Evolutionary conservation across 306 rosid genomes (phyloP), one percentile per base, ranked within the genome.

Genomic region (Cyclanthera cordifolia): DNA sequence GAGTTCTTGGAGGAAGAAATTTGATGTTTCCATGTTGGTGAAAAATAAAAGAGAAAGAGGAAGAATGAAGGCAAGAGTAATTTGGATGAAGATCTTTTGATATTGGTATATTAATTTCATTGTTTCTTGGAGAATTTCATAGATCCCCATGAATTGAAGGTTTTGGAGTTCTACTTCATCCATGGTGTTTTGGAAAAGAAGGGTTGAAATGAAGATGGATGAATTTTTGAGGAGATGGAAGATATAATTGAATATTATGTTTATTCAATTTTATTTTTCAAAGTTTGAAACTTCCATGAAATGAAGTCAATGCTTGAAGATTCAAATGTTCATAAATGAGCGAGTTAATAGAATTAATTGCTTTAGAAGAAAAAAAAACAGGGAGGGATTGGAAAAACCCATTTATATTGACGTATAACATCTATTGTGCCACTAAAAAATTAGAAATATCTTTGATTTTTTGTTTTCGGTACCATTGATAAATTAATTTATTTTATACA

Each of bases 161-260:
- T 79, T 78, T 25, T 74, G 57, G 27, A 70, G 76, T n/a, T 66
- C 82, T 49, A 60, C 68, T 25, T 71, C 82, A 30, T 79, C 82
- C 82, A 79, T 79, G 48, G 63, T 51, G 24, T 34, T 69, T 69
- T 23, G 17, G 21, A 12, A 46, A 64, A 46, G n/a, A n/a, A 8
- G 17, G 66, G 41, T 6, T 27, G 19, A 57, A 34, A 11, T 37
- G 27, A 39, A 21, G 50, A 64, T 32, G 53, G 53, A 41, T 10
- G 5, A 37, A 43, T 16, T 2, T 6, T 23, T 20, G 4, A 32
- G 25, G 1, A n/a, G n/a, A 20, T 32, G 69, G 45, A 64, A 20
- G 28, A 39, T n/a, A 17, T 51, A 19, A 51, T 19, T 1, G 9
- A n/a, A n/a, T n/a, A n/a, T n/a, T n/a, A n/a, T n/a, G n/a, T n/a